phyloP scores from a whole-genome alignment of 78 protist genomes.

The Ministeria vibrans region DNA sequence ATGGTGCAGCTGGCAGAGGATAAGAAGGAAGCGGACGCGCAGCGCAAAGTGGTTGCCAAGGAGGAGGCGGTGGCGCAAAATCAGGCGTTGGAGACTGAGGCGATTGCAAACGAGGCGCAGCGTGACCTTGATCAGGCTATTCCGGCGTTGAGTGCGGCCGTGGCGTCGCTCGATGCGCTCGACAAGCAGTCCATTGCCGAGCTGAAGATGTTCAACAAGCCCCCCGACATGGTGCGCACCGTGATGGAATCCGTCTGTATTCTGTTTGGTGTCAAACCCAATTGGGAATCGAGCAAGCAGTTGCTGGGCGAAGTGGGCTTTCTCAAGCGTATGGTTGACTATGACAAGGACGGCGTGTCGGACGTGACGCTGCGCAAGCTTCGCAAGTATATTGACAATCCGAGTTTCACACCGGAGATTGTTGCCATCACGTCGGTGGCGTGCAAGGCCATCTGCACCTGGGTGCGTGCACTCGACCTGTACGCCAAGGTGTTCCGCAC shows the following conservation, averaged over 20 bases:
- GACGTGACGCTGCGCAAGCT: constrained; percentile 26
- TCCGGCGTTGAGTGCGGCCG: constrained; percentile 54
- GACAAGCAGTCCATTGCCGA: constrained; percentile 44
- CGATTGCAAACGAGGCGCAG: constrained; percentile 42
- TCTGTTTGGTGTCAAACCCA: constrained; percentile 42
- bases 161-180: constrained; percentile 50
- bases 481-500: constrained; percentile 44
- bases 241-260: constrained; percentile 70
- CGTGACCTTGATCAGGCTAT: constrained; percentile 43
- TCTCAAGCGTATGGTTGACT: constrained; percentile 33
- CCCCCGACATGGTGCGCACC: constrained; percentile 47
- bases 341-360: constrained; percentile 51
- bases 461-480: constrained; percentile 67
- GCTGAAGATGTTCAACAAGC: constrained; percentile 43
- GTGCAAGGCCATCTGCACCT: constrained; percentile 67
- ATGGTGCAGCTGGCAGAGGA: constrained; percentile 1
- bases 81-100: constrained; percentile 13
- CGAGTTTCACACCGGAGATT: constrained; percentile 36
- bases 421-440: constrained; percentile 62
- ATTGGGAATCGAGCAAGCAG: constrained; percentile 56
- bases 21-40: neutral
- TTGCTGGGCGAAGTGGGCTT: constrained; percentile 49
- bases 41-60: neutral
- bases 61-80: constrained; percentile 40
- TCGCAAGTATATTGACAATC: constrained; percentile 11